Conservation (phyloP, 108 stramenopile genomes). For the Epithemia pelagica region DNA sequence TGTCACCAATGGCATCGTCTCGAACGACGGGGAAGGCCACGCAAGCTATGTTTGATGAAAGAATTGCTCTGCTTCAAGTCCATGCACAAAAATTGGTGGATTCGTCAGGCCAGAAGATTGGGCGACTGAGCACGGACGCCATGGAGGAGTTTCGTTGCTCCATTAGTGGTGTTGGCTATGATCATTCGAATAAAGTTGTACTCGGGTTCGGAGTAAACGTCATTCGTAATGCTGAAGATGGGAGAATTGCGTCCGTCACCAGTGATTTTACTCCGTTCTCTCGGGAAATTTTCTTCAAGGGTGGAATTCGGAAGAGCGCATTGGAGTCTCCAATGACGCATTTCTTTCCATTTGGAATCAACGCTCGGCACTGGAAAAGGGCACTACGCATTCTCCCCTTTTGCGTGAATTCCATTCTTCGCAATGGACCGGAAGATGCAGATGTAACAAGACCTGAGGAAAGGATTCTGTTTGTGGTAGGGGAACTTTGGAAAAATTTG, state of each 20-base stretch:
- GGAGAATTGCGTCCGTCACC: neutral
- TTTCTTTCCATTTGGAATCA: neutral
- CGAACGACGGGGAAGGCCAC: neutral
- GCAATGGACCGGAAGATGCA: neutral
- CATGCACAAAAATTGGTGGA: neutral
- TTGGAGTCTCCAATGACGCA: neutral
- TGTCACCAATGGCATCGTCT: neutral
- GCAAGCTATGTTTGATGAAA: neutral
- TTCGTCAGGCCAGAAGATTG: neutral
- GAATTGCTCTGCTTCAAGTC: neutral
- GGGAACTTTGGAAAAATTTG: neutral
- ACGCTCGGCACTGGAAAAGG: neutral
- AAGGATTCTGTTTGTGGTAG: neutral
- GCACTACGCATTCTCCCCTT: neutral
- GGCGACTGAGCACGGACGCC: neutral
- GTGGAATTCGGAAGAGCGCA: neutral
- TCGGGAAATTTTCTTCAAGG: neutral
- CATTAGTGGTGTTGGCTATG: neutral
- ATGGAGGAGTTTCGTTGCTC: neutral
- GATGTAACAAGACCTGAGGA: neutral
- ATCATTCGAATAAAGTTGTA: neutral
- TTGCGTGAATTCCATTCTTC: neutral
- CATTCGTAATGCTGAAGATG: neutral
- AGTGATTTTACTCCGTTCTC: neutral
- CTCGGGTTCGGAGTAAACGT: neutral